Evolutionary conservation across 192 early-diverging fungal genomes (phyloP), one percentile per base, ranked within the genome.

Genomic region (Backusella psychrophila): DNA sequence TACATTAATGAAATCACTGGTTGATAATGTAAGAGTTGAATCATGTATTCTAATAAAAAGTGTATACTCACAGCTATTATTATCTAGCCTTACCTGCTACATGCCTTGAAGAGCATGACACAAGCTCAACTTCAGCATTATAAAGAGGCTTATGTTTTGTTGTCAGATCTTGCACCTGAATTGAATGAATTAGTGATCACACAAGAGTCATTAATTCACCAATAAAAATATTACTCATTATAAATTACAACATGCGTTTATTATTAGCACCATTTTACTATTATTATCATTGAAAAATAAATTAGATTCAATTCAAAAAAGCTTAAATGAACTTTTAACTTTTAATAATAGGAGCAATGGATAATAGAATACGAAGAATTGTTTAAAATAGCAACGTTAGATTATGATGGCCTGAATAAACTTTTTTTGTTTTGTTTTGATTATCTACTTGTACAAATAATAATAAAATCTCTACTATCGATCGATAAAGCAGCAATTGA

Each of bases 111-210:
- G 11, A 59, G 23, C 11, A 59, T 59, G 23, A 26, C 53, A 59
- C 21, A 21, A 23, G 53, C 53, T 23, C 53, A 59, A 26, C 53
- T 59, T 26, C 53, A 59, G 11, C 53, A 59, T 26, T 59, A 59
- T 26, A 59, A 59, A 29, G 53, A 59, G 17, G 53, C 53, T 26
- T 59, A 59, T 59, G 53, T 59, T 26, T 59, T 59, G 53, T 26
- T 59, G 23, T 59, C 53, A 59, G 53, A 59, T 26, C 53, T 59
- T 59, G 53, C 53, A 26, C 53, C 53, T 59, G 53, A 59, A 59
- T 59, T 59, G 9, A 23, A 59, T 59, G 53, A 59, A 23, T 59
- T 59, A 26, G 8, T 59, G 53, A 59, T 26, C 23, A 59, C 53
- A 26, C 53, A 59, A 4, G 53, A 59, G 2, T 59, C 53, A 59